Conservation (phyloP, 2,329 filamentous ascomycete genomes). For the Cercospora zeina region DNA sequence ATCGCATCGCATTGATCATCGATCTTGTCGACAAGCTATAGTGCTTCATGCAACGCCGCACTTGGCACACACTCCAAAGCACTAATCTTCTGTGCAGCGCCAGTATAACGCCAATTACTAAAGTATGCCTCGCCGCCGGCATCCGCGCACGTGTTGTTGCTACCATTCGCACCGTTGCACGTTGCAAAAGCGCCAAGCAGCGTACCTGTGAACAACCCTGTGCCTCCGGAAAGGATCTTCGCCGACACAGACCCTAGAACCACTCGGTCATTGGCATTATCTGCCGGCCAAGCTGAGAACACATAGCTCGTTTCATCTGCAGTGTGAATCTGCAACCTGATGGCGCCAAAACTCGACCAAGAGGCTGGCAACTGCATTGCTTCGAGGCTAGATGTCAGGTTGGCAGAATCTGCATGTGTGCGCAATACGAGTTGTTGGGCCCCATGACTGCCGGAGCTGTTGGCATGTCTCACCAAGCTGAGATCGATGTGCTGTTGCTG, state of each 20-base stretch:
- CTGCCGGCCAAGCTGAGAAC: slow-evolving; percentile 7
- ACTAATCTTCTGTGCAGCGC: slow-evolving; percentile 39
- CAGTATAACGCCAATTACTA: slow-evolving; percentile 51
- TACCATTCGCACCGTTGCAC: slow-evolving; percentile 45
- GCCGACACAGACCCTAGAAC: slow-evolving; percentile 34
- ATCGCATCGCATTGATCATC: background rate
- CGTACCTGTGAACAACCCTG: slow-evolving; percentile 42
- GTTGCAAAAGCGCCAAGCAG: slow-evolving; percentile 57
- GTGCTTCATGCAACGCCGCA: slow-evolving; percentile 6
- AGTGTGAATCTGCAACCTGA: slow-evolving; percentile 12
- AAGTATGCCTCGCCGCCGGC: slow-evolving; percentile 51
- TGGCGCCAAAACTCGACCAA: background rate
- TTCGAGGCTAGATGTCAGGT: slow-evolving; percentile 12
- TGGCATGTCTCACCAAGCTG: slow-evolving; percentile 26
- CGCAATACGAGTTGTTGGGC: slow-evolving; percentile 10
- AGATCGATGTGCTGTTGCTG: slow-evolving; percentile 57
- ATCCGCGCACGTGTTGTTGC: slow-evolving; percentile 36
- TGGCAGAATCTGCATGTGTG: slow-evolving; percentile 8
- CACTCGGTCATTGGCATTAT: slow-evolving; percentile 8
- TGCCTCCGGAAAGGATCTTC: slow-evolving; percentile 40
- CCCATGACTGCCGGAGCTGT: background rate
- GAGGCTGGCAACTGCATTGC: background rate
- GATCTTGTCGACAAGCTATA: background rate
- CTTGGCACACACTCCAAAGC: slow-evolving; percentile 1
- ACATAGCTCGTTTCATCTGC: slow-evolving; percentile 13